Base-by-base conservation (phyloP, 1,284 basidiomycete species). In the Pyrrhoderma lamaoense region DNA sequence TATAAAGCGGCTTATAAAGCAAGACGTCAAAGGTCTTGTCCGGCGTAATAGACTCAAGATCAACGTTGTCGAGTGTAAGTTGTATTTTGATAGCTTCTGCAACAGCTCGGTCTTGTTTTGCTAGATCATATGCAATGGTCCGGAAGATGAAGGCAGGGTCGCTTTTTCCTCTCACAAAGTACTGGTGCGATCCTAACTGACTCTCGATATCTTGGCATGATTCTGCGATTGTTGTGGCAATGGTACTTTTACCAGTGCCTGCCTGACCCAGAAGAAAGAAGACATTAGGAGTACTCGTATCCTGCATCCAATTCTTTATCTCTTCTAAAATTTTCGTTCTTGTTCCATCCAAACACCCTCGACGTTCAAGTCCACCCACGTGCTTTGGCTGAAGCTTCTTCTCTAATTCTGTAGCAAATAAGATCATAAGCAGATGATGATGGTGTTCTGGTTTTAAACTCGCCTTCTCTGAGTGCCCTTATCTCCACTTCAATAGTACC, bases 201-300 rank as follows among this genome's bases (percentile, higher is more conserved):
- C n/a, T 16, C 16, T 37, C 35, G 35, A 9, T 9, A 11, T 16
- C n/a, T n/a, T n/a, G n/a, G n/a, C n/a, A n/a, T n/a, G n/a, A n/a
- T 22, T 16, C 5, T 5, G 38, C 38, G 8, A 40, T 40, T 16
- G 51, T 45, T 11, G 9, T 25, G 2, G 51, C 51, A 7, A 52
- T 42, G 2, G 51, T 45, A 37, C 45, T 52, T 18, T 52, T 52
- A 13, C 49, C 49, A 38, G 34, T 22, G 2, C 49, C 49, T 4
- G 42, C 49, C 5, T 19, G 8, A 19, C 51, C 51, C 34, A 40
- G n/a, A 18, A 52, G 14, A 44, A 44, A 52, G 38, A 23, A 49
- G 42, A 49, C n/a, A 8, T 18, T 40, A 40, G 38, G 38, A 9
- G 16, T 35, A 5, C 19, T 35, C 5, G 35, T 21, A 18, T 18